Evolutionary conservation across 495 filamentous ascomycete species (phyloP).

Genomic region (Trichoderma erinaceum): DNA sequence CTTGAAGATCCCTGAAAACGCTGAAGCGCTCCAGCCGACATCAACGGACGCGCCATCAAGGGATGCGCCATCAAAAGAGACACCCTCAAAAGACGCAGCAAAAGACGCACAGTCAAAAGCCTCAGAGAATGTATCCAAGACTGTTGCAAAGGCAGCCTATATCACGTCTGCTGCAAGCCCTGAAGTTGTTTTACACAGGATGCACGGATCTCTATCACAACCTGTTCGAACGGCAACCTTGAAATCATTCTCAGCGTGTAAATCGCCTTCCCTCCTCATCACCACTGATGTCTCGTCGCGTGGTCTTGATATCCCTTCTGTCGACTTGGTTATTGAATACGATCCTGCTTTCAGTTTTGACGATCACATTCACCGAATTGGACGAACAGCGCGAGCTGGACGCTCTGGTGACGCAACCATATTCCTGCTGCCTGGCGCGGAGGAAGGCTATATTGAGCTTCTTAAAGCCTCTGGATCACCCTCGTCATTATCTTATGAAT

Average conservation of each 20-base stretch:
- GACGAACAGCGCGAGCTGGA: conserved; percentile 88
- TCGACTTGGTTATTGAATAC: conserved; percentile 90
- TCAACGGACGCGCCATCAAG: conserved; percentile 23
- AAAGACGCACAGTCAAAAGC: neutral
- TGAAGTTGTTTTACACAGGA: conserved; percentile 66
- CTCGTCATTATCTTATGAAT: conserved; percentile 37
- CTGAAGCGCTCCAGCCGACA: conserved; percentile 13
- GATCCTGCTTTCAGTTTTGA: conserved; percentile 86
- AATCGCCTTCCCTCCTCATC: conserved; percentile 69
- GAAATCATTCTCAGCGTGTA: conserved; percentile 60
- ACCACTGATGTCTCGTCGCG: conserved; percentile 94
- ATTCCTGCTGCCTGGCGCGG: conserved; percentile 82
- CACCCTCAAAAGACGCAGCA: conserved; percentile 20
- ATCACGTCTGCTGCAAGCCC: conserved; percentile 45
- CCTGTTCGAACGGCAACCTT: conserved; percentile 79
- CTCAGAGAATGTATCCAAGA: conserved; percentile 28
- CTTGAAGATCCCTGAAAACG: conserved; percentile 50
- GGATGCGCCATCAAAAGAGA: conserved; percentile 16
- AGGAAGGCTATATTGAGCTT: conserved; percentile 81
- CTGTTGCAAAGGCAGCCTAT: conserved; percentile 39
- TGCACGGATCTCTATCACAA: conserved; percentile 92
- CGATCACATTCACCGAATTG: conserved; percentile 90
- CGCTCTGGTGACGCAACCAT: conserved; percentile 80
- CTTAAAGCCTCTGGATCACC: conserved; percentile 45
- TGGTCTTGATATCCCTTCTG: conserved; percentile 87